Evolutionary conservation across 192 early-diverging fungal genomes (phyloP).

Genomic region (Radiomyces spectabilis): DNA sequence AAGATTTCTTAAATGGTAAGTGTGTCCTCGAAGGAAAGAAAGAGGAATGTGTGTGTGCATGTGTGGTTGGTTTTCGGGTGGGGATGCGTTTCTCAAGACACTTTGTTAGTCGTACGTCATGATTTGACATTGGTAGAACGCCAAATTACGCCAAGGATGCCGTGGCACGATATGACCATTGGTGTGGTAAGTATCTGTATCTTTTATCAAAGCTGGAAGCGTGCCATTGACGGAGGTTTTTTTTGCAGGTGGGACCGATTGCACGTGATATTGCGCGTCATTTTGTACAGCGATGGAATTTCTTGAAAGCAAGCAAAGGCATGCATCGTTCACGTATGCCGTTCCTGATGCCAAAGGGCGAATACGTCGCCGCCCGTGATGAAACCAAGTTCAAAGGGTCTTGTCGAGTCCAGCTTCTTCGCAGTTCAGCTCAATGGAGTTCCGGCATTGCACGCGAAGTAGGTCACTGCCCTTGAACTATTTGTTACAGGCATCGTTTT

Average conservation of each 20-base stretch:
- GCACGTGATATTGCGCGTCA: constrained; percentile 82
- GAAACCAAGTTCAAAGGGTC: constrained; percentile 53
- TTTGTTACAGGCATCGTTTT: background rate
- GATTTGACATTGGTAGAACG: constrained; percentile 32
- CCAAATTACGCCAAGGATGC: constrained; percentile 60
- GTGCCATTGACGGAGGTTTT: background rate
- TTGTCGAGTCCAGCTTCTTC: constrained; percentile 60
- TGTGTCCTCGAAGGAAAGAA: background rate
- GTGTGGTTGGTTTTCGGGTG: too few species aligned
- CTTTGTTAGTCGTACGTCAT: constrained; percentile 16
- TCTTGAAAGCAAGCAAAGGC: constrained; percentile 67
- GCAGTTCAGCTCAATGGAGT: constrained; percentile 68
- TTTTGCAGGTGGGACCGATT: constrained; percentile 52
- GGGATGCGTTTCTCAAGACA: too few species aligned
- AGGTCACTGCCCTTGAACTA: background rate
- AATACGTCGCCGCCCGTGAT: constrained; percentile 55
- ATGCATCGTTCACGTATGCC: constrained; percentile 52
- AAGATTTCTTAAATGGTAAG: constrained; percentile 58
- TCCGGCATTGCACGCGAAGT: constrained; percentile 54
- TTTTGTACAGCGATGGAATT: constrained; percentile 91
- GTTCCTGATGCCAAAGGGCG: constrained; percentile 69
- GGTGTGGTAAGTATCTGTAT: constrained; percentile 56
- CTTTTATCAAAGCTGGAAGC: too few species aligned
- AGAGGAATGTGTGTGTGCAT: background rate
- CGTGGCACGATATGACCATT: constrained; percentile 84